Conservation (phyloP, 73 alveolate genomes). For the Paramecium caudatum region DNA sequence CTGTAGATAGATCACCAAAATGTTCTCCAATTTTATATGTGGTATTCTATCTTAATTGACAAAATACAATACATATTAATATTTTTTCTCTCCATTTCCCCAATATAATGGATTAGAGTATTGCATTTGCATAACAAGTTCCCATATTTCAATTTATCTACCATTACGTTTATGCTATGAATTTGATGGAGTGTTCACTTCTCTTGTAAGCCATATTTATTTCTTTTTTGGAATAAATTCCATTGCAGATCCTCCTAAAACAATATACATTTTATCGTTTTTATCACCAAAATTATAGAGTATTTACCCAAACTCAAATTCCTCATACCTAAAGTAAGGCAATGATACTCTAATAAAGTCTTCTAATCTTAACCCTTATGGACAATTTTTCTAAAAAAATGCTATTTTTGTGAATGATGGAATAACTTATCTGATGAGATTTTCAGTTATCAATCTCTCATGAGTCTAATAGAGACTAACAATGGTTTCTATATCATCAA, state of each 20-base stretch:
- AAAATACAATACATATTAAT: background rate
- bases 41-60: background rate
- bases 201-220: background rate
- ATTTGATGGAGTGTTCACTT: background rate
- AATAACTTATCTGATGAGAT: background rate
- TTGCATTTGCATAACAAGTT: conserved; percentile 14
- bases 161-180: background rate
- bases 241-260: conserved; percentile 35
- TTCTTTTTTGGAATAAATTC: background rate
- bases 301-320: background rate
- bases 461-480: conserved; percentile 23
- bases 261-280: background rate
- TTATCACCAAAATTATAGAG: conserved; percentile 4
- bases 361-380: background rate
- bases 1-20: conserved; percentile 32
- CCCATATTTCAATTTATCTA: conserved; percentile 28
- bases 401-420: conserved; percentile 15
- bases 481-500: conserved; percentile 14
- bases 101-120: conserved; percentile 16
- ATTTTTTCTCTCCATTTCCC: background rate
- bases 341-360: background rate
- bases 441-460: conserved; percentile 28
- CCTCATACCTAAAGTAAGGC: conserved; percentile 24
- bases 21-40: conserved; percentile 6
- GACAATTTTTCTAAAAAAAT: conserved; percentile 3